These are phyloP conservation scores for Calonectria fujianensis DNA, from an alignment of 2,329 filamentous ascomycete species.

Conservation along the genomic window DNA sequence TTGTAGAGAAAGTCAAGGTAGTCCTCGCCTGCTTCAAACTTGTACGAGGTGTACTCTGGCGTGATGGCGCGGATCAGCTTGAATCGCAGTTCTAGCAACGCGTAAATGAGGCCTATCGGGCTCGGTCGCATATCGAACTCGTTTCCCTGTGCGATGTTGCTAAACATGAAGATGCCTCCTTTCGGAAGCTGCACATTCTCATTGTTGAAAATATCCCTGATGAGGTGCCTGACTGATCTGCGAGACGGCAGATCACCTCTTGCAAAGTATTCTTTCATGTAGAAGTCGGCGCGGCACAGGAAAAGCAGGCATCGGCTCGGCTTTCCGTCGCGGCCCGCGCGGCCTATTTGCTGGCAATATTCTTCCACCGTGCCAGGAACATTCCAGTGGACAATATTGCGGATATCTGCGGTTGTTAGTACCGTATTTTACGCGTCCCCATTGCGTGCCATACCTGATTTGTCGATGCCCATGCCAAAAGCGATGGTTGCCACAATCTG, in stretches of 20 bases:
- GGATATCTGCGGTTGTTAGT: constrained; percentile 63
- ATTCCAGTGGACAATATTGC: constrained; percentile 73
- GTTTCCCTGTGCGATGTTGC: constrained; percentile 65
- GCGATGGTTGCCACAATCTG: constrained; percentile 71
- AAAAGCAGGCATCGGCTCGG: constrained; percentile 75
- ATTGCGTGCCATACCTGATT: constrained; percentile 55
- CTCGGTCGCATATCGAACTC: constrained; percentile 72
- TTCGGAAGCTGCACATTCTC: constrained; percentile 44
- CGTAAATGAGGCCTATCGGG: constrained; percentile 72
- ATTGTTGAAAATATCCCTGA: constrained; percentile 70
- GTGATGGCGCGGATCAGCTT: constrained; percentile 74
- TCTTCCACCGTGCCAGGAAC: constrained; percentile 72
- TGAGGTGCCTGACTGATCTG: constrained; percentile 66
- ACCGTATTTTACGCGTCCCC: neutral
- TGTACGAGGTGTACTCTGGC: constrained; percentile 74
- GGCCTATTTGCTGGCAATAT: constrained; percentile 75
- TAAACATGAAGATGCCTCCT: constrained; percentile 60
- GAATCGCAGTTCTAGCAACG: constrained; percentile 75
- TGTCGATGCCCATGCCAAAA: constrained; percentile 78
- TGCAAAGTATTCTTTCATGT: constrained; percentile 75
- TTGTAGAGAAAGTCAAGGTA: constrained; percentile 57
- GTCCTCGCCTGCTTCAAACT: constrained; percentile 63
- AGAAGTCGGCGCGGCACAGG: constrained; percentile 74
- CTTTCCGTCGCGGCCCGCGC: constrained; percentile 72
- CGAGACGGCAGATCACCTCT: constrained; percentile 75